A percentile compares a stretch with the other conserved stretches of the same genome.
Conservation (phyloP, 2,329 filamentous ascomycete species). For the Colletotrichum spinosum region DNA sequence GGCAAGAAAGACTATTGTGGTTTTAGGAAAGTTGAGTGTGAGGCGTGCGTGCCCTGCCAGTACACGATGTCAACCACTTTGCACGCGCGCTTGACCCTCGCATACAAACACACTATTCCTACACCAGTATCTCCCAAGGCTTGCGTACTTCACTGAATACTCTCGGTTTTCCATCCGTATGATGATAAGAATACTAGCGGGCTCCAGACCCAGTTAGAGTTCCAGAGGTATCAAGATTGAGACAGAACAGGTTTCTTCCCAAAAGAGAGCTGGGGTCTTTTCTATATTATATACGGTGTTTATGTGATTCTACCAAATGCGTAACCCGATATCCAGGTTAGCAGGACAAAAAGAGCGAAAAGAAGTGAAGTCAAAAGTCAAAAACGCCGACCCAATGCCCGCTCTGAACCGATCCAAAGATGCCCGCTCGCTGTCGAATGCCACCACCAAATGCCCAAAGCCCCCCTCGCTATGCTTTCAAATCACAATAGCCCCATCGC, state of each 20-base stretch:
- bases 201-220: no score
- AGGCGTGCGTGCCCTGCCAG: no score
- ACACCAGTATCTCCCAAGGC: no score
- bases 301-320: not conserved
- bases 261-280: conserved; percentile 5
- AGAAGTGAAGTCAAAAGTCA: not conserved
- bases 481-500: not conserved
- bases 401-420: conserved; percentile 1
- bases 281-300: not conserved
- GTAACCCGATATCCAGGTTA: not conserved
- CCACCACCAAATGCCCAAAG: conserved; percentile 1
- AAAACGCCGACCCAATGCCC: conserved; percentile 12
- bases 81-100: no score
- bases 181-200: no score
- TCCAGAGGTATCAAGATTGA: no score
- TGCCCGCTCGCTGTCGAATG: conserved; percentile 3
- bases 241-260: not conserved
- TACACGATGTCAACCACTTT: no score
- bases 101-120: no score
- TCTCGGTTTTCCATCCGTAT: no score
- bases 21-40: no score
- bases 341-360: not conserved
- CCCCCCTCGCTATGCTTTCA: not conserved
- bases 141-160: no score
- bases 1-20: no score